Base-by-base conservation (phyloP, 306 rosid species). In the Aeschynomene evenia region DNA sequence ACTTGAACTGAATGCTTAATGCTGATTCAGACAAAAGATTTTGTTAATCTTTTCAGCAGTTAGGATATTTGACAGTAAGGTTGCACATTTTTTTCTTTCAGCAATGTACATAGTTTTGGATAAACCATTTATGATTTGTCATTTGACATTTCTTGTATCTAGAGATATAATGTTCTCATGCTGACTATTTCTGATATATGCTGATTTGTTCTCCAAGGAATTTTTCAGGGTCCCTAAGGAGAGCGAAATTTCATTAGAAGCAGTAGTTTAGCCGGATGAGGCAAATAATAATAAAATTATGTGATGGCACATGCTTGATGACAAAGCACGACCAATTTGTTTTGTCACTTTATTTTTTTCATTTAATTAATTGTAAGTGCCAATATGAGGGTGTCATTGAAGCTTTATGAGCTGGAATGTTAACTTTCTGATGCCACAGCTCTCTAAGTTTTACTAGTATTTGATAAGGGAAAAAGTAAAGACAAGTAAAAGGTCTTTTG, bases 371-470 rank as follows among this genome's bases (percentile, higher is more conserved):
- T n/a, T n/a, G n/a, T 28, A 19, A 51, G 23, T 70, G 45, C 73
- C 55, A 59, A 68, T 40, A 20, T 33, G 42, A 48, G 43, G 50
- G 20, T 59, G 72, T 43, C 53, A 53, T 43, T 58, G 19, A 40
- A 78, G 34, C 82, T 66, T 66, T 78, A 45, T 60, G 70, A 78
- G 75, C 62, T 72, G 79, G 78, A 72, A 66, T 66, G 28, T 33
- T 20, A 39, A 65, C 74, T 78, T 78, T 76, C 22, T 77, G 82
- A 73, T 73, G 82, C 69, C 18, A 72, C 2, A 54, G 34, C 59
- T 72, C n/a, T n/a, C n/a, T n/a, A n/a, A n/a, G n/a, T n/a, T n/a
- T n/a, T 66, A 50, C 63, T 75, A 5, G 10, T 61, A 29, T 75
- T 52, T 57, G 75, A 42, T 6, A 36, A 28, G 75, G 50, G 9